Conservation (phyloP, 129 eudicot species). For the Chrysanthemum makinoi region DNA sequence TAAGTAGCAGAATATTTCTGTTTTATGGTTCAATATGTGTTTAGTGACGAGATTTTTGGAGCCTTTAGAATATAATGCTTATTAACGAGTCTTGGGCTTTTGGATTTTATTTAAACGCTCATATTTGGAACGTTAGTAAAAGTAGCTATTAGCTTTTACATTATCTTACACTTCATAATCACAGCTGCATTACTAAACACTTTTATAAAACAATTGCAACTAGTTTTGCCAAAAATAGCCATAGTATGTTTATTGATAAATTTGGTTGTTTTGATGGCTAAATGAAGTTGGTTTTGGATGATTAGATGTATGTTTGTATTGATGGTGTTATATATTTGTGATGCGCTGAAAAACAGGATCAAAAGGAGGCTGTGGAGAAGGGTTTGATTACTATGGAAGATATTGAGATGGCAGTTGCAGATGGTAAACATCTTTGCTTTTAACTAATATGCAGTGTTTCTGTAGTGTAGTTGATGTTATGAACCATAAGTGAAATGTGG, state of each 20-base stretch:
- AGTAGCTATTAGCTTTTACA: no score
- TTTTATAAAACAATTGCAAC: no score
- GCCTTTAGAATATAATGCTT: no score
- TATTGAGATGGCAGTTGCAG: constrained; percentile 90
- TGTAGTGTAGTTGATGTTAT: not conserved
- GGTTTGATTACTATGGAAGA: constrained; percentile 86
- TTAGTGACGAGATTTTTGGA: no score
- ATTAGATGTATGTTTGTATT: not conserved
- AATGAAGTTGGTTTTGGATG: not conserved
- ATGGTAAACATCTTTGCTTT: constrained; percentile 33
- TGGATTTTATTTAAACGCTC: no score
- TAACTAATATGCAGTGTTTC: not conserved
- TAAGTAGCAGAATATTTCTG: no score
- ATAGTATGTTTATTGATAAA: not conserved
- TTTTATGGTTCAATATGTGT: no score
- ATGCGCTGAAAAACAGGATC: constrained; percentile 52
- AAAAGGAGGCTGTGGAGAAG: constrained; percentile 80
- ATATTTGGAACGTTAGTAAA: no score
- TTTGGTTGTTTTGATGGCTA: not conserved
- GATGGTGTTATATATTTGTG: not conserved
- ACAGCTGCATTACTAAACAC: no score
- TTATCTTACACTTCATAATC: no score
- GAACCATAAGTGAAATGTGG: not conserved
- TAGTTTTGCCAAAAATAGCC: no score
- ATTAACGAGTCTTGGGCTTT: no score